phyloP scores from a whole-genome alignment of 768 basidiomycete species.

The Suillus sp. region DNA sequence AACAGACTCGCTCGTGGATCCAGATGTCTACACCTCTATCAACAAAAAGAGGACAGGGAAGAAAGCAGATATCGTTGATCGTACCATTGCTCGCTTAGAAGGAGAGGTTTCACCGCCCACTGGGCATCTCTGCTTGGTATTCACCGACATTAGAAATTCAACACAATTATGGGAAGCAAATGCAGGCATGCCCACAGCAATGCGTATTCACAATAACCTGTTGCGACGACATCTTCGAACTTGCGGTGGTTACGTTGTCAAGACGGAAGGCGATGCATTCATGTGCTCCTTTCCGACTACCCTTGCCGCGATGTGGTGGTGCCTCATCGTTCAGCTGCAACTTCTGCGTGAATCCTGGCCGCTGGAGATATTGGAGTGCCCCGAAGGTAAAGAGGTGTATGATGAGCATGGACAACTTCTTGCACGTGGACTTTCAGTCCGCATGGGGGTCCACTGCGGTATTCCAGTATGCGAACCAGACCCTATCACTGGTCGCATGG shows the following conservation, averaged over 20 bases:
- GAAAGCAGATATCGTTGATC: conserved; percentile 55
- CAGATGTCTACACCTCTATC: conserved; percentile 32
- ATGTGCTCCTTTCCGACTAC: conserved; percentile 97
- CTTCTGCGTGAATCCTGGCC: conserved; percentile 89
- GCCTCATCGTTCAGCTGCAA: conserved; percentile 80
- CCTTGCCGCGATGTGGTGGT: conserved; percentile 87
- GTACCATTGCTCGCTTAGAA: conserved; percentile 62
- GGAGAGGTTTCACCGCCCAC: conserved; percentile 81
- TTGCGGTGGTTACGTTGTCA: conserved; percentile 97
- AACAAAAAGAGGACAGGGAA: conserved; percentile 39
- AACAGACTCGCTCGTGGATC: conserved; percentile 38
- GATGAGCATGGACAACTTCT: conserved; percentile 70
- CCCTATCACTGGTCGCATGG: conserved; percentile 92
- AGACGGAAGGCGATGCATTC: conserved; percentile 99
- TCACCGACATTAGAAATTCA: conserved; percentile 97
- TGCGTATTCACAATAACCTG: conserved; percentile 85
- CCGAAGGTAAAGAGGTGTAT: conserved; percentile 81
- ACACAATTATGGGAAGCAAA: conserved; percentile 97
- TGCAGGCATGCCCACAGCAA: conserved; percentile 92
- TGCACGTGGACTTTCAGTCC: conserved; percentile 86
- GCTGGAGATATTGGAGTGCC: conserved; percentile 86
- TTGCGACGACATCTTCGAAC: conserved; percentile 83
- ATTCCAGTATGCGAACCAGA: conserved; percentile 88
- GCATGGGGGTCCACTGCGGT: conserved; percentile 98
- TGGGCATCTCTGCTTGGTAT: conserved; percentile 90